Percentiles rank a stretch among this genome's conserved stretches.
These are phyloP conservation scores for Fusarium keratoplasticum DNA, from an alignment of 2,329 filamentous ascomycete genomes.

Conservation along the genomic window DNA sequence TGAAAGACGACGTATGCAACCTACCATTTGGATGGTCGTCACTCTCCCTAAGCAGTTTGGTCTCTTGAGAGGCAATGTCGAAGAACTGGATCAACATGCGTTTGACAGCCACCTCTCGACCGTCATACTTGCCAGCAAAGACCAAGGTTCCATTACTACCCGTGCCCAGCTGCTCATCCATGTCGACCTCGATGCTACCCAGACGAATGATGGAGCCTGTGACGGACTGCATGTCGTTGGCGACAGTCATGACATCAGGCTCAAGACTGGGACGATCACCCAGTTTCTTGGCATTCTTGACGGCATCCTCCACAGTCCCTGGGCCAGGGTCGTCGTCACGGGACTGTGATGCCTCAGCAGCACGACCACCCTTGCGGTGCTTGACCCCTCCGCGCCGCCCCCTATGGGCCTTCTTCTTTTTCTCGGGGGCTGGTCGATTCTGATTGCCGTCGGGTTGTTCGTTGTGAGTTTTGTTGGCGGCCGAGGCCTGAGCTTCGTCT, in stretches of 20 bases:
- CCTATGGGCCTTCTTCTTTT: slow-evolving; percentile 76
- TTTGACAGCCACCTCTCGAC: slow-evolving; percentile 93
- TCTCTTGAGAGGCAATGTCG: slow-evolving; percentile 94
- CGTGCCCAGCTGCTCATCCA: slow-evolving; percentile 73
- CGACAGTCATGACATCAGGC: slow-evolving; percentile 70
- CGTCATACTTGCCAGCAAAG: slow-evolving; percentile 93
- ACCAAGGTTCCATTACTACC: slow-evolving; percentile 98
- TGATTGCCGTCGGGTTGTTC: slow-evolving; percentile 10
- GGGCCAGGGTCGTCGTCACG: slow-evolving; percentile 58
- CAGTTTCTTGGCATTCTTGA: slow-evolving; percentile 69
- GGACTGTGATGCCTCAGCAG: slow-evolving; percentile 64
- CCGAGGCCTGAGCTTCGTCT: background rate
- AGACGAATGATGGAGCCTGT: slow-evolving; percentile 70
- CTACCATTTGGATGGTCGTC: slow-evolving; percentile 90
- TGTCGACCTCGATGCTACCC: slow-evolving; percentile 73
- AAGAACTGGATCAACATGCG: slow-evolving; percentile 97
- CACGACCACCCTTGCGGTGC: slow-evolving; percentile 69
- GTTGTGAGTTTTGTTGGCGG: background rate
- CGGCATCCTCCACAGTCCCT: slow-evolving; percentile 70
- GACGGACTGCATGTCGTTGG: slow-evolving; percentile 69
- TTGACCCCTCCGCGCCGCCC: slow-evolving; percentile 79
- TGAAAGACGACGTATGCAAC: slow-evolving; percentile 9
- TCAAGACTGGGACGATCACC: slow-evolving; percentile 66
- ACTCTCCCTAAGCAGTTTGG: slow-evolving; percentile 88
- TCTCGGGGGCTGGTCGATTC: slow-evolving; percentile 51